Evolutionary conservation across 2,329 filamentous ascomycete genomes (phyloP).

Genomic region (Exserohilum turcica): DNA sequence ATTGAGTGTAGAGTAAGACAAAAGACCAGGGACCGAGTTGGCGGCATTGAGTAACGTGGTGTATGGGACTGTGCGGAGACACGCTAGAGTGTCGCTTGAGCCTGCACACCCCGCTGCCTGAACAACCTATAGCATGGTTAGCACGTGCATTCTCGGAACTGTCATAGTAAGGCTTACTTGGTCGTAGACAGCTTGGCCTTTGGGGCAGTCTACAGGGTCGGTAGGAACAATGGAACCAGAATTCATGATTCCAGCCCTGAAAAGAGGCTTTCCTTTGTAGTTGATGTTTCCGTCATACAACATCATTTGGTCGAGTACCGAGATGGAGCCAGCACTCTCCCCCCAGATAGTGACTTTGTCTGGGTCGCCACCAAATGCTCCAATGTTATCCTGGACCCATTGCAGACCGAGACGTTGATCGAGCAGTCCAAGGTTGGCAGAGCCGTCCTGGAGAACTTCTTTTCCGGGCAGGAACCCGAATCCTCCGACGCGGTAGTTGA

Average conservation of each 20-base stretch:
- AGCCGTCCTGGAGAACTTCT: slow-evolving; percentile 69
- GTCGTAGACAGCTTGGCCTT: slow-evolving; percentile 64
- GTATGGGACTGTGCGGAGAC: slow-evolving; percentile 56
- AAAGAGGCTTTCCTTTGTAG: slow-evolving; percentile 76
- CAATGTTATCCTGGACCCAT: slow-evolving; percentile 80
- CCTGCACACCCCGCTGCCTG: slow-evolving; percentile 52
- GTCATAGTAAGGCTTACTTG: slow-evolving; percentile 47
- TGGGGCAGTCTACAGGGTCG: slow-evolving; percentile 65
- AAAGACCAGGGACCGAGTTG: slow-evolving; percentile 71
- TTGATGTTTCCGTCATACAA: slow-evolving; percentile 73
- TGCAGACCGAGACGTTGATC: slow-evolving; percentile 75
- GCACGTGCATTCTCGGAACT: slow-evolving; percentile 53
- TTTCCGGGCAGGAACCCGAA: slow-evolving; percentile 76
- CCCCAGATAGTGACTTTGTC: slow-evolving; percentile 81
- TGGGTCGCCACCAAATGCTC: slow-evolving; percentile 77
- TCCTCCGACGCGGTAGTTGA: slow-evolving; percentile 77
- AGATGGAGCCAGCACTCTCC: slow-evolving; percentile 64
- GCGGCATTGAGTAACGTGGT: slow-evolving; percentile 62
- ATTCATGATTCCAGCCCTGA: slow-evolving; percentile 77
- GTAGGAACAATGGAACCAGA: slow-evolving; percentile 48
- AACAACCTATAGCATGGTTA: slow-evolving; percentile 58
- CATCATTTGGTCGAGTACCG: slow-evolving; percentile 75
- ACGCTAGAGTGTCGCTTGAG: slow-evolving; percentile 52
- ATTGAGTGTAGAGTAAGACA: slow-evolving; percentile 71
- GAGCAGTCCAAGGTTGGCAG: slow-evolving; percentile 71